Evolutionary conservation across 768 basidiomycete species (phyloP), one percentile per base, ranked within the genome.

Genomic region (Trametes villosa): DNA sequence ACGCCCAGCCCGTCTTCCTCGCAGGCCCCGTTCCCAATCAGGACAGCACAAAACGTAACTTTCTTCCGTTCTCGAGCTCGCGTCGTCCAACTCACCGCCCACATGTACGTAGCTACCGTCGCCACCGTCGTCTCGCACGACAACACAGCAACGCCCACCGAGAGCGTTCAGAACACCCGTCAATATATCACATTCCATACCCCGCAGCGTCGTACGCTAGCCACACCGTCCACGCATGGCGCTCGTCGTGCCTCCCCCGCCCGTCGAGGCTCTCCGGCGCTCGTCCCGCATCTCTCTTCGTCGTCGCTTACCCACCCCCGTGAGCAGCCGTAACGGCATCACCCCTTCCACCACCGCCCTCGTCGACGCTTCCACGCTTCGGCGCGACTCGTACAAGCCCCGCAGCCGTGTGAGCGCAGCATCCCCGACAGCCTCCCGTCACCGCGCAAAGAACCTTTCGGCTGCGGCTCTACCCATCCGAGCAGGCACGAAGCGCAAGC

Each of bases 231-330:
- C 50, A 27, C 27, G 24, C 47, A 57, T 57, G 56, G 38, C 56
- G 38, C 56, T 57, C 56, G 20, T 57, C 56, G 47, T 49, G 36
- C 38, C 56, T 30, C 36, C 45, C 34, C 46, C 55, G 24, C 34
- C 42, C 17, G 33, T 48, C 45, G 33, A 33, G 20, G 3, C 33
- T 22, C 45, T n/a, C 55, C 48, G 55, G 22, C 55, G 55, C 55
- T 57, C 55, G 36, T 33, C 55, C 34, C 55, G 55, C 55, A 57
- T 57, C 54, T 56, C 54, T 26, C 9, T n/a, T 20, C 54, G 54
- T 42, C 54, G 54, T 26, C 54, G 47, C 17, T 31, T 47, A 15
- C 34, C 33, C 54, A 33, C 26, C 18, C 15, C 12, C 42, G 12
- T 17, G 22, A 20, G 8, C 22, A 38, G 33, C 48, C 31, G 17